A percentile compares a stretch with the other conserved stretches of the same genome.
These are phyloP conservation scores for Debaryomyces hansenii DNA, from an alignment of 805 yeast species.

Conservation along the genomic window DNA sequence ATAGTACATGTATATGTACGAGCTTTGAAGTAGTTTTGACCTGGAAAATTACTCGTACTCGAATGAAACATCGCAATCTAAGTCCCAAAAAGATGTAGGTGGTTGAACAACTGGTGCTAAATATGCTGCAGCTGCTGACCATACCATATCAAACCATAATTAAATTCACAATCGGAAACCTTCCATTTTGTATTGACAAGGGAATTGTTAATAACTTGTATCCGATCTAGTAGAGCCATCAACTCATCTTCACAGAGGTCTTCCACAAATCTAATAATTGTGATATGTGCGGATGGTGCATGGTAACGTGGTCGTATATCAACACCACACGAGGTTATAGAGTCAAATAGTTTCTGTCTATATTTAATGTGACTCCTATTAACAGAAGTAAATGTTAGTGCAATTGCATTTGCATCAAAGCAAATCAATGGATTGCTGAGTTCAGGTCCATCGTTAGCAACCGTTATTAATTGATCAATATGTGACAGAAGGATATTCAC, in stretches of 20 bases:
- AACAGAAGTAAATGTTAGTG: neutral
- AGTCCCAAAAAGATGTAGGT: too few species aligned
- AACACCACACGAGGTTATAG: neutral
- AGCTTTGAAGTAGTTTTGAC: too few species aligned
- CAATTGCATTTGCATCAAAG: conserved; percentile 3
- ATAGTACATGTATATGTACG: too few species aligned
- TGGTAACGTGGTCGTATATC: neutral
- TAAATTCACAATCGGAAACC: conserved; percentile 1
- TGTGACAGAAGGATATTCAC: neutral
- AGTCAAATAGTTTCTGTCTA: neutral
- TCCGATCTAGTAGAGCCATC: neutral
- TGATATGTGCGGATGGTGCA: conserved; percentile 1
- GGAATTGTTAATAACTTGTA: neutral
- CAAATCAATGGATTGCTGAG: neutral
- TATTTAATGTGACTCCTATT: neutral
- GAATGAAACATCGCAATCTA: too few species aligned
- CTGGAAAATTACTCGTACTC: too few species aligned
- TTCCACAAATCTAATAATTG: neutral
- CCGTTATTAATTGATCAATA: neutral
- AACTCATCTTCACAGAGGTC: neutral
- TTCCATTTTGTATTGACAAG: neutral
- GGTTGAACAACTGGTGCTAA: too few species aligned
- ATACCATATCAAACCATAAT: conserved; percentile 1
- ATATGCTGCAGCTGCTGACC: neutral
- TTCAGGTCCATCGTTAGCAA: neutral